Evolutionary conservation across 2,329 filamentous ascomycete species (phyloP).

Genomic region (Fusarium irregulare): DNA sequence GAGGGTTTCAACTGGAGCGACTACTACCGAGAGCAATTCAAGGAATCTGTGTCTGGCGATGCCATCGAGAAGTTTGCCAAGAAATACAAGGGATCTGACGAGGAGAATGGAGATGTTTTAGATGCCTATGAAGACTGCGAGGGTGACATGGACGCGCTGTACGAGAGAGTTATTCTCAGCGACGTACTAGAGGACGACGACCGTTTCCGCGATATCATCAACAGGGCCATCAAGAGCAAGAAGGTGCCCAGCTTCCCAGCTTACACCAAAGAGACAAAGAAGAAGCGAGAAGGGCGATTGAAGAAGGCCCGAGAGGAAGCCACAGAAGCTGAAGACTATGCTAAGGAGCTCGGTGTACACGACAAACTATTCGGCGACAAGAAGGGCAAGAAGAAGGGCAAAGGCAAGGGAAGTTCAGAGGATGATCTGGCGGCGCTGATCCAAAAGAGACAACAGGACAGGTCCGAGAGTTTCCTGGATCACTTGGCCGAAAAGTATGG

Average conservation of each 20-base stretch:
- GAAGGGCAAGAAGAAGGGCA: constrained; percentile 59
- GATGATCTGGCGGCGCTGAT: constrained; percentile 78
- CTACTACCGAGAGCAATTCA: constrained; percentile 88
- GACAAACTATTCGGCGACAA: constrained; percentile 72
- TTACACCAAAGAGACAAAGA: constrained; percentile 80
- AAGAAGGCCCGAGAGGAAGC: constrained; percentile 74
- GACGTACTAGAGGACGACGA: constrained; percentile 86
- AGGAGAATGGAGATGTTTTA: constrained; percentile 84
- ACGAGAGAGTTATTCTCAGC: constrained; percentile 87
- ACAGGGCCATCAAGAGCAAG: constrained; percentile 78
- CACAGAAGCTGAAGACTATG: constrained; percentile 78
- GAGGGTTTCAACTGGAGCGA: constrained; percentile 90
- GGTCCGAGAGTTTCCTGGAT: constrained; percentile 73
- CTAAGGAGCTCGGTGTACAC: constrained; percentile 78
- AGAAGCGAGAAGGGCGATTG: constrained; percentile 67
- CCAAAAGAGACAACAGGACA: constrained; percentile 72
- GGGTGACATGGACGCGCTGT: constrained; percentile 82
- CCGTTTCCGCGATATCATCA: constrained; percentile 83
- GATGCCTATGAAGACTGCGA: constrained; percentile 77
- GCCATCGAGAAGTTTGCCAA: constrained; percentile 80
- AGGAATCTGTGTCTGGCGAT: constrained; percentile 77
- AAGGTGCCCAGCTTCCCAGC: constrained; percentile 74
- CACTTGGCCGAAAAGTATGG: constrained; percentile 82
- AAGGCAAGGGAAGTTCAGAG: constrained; percentile 59
- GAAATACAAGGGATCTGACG: constrained; percentile 85